phyloP scores from a whole-genome alignment of 1,284 basidiomycete genomes.

The Sparassis latifolia region DNA sequence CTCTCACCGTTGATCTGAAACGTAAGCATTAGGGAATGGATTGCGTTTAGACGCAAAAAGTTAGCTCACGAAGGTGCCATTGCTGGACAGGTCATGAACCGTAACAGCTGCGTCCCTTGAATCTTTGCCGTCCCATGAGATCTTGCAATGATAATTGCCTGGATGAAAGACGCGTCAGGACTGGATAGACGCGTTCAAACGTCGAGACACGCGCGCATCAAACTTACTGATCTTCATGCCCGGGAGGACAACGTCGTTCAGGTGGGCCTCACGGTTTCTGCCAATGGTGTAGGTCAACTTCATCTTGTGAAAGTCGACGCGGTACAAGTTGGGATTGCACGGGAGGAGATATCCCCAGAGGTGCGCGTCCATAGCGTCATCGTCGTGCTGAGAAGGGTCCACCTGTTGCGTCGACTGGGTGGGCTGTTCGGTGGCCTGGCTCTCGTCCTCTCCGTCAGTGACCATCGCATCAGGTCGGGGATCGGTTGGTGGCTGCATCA shows the following conservation, averaged over 20 bases:
- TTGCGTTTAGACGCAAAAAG: not conserved
- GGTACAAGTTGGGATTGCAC: constrained; percentile 39
- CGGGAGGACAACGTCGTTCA: constrained; percentile 51
- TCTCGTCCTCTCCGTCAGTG: constrained; percentile 31
- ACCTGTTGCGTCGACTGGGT: constrained; percentile 23
- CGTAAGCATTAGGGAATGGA: not conserved
- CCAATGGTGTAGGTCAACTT: constrained; percentile 46
- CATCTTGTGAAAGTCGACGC: constrained; percentile 55
- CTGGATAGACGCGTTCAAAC: constrained; percentile 10
- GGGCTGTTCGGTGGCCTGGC: constrained; percentile 39
- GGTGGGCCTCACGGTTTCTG: constrained; percentile 30
- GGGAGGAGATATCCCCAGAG: constrained; percentile 69
- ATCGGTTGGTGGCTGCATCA: constrained; percentile 6
- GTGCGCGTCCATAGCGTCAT: constrained; percentile 33
- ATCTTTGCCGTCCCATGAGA: constrained; percentile 63
- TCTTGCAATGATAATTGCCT: constrained; percentile 64
- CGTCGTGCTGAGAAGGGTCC: constrained; percentile 17
- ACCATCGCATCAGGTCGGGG: constrained; percentile 4
- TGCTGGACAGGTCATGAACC: constrained; percentile 71
- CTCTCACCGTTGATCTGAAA: constrained; percentile 65
- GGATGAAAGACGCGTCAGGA: constrained; percentile 2
- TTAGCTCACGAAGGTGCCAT: constrained; percentile 72
- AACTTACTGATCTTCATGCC: constrained; percentile 72
- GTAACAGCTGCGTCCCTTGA: constrained; percentile 47
- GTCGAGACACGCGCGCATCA: constrained; percentile 14